A percentile compares a stretch with the other conserved stretches of the same genome.
Evolutionary conservation across 768 basidiomycete species (phyloP).

Genomic region (Cystofilobasidium bisporidii): DNA sequence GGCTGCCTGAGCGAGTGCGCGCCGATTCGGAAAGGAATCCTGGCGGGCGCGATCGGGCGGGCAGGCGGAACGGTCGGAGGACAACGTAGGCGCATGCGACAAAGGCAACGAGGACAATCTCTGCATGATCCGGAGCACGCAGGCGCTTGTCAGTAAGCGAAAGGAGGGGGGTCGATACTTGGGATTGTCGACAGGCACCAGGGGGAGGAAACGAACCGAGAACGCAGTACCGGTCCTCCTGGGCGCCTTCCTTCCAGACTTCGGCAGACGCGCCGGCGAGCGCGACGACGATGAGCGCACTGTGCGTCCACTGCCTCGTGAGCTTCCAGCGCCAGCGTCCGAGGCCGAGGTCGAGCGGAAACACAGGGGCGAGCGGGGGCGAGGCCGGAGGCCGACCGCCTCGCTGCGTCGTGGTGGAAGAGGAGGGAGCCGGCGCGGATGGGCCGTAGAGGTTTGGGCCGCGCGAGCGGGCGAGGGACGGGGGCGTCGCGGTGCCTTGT

Average conservation of each 20-base stretch:
- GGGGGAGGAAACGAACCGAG: no score
- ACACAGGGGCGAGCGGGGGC: background rate
- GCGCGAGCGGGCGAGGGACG: no score
- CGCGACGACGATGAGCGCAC: constrained; percentile 7
- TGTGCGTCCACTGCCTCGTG: constrained; percentile 6
- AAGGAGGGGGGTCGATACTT: background rate
- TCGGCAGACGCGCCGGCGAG: constrained; percentile 5
- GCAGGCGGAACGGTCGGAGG: background rate
- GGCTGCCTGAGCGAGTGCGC: background rate
- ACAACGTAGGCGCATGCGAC: constrained; percentile 18
- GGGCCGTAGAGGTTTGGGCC: no score
- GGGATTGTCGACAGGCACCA: no score
- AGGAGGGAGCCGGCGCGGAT: background rate
- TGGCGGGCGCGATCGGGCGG: background rate
- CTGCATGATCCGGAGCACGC: background rate
- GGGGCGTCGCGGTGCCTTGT: background rate
- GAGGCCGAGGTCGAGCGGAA: constrained; percentile 10
- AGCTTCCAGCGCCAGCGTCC: constrained; percentile 1
- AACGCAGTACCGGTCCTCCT: constrained; percentile 14
- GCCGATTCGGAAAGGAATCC: background rate
- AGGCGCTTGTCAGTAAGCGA: background rate
- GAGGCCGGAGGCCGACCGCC: background rate
- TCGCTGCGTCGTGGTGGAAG: background rate
- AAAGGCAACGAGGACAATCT: constrained; percentile 1
- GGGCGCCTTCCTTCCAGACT: background rate